A percentile compares a stretch with the other conserved stretches of the same genome.
phyloP scores from a whole-genome alignment of 306 rosid genomes.

The Sophora flavescens region DNA sequence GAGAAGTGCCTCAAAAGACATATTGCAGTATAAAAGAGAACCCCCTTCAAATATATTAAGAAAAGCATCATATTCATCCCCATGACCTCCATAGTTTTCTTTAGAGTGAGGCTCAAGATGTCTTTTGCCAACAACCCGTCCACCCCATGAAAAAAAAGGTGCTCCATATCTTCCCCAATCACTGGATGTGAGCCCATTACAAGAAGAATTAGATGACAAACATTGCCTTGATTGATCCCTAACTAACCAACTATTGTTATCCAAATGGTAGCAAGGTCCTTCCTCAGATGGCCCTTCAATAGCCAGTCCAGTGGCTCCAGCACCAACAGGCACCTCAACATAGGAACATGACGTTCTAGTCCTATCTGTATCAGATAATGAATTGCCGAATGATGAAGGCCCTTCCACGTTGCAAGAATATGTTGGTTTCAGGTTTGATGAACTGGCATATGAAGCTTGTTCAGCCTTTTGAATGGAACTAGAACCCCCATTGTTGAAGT shows the following conservation, averaged over 20 bases:
- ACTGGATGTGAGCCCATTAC: constrained; percentile 66
- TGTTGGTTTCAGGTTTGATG: constrained; percentile 65
- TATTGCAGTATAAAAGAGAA: constrained; percentile 87
- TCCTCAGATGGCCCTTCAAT: constrained; percentile 95
- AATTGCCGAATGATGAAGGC: constrained; percentile 64
- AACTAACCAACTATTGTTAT: constrained; percentile 68
- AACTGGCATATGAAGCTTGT: constrained; percentile 58
- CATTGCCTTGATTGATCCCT: constrained; percentile 77
- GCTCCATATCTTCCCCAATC: constrained; percentile 89
- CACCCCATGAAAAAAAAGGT: constrained; percentile 86
- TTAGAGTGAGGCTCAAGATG: constrained; percentile 73
- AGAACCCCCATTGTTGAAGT: constrained; percentile 62
- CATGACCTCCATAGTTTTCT: constrained; percentile 63
- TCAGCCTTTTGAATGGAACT: constrained; percentile 65
- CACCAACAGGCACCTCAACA: constrained; percentile 64
- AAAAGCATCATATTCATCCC: constrained; percentile 86
- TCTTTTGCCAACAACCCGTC: constrained; percentile 82
- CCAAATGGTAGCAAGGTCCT: constrained; percentile 75
- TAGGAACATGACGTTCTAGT: constrained; percentile 64
- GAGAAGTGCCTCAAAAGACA: constrained; percentile 96
- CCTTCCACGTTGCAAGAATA: constrained; percentile 71
- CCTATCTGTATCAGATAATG: constrained; percentile 60
- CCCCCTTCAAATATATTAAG: constrained; percentile 94
- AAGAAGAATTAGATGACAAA: constrained; percentile 70
- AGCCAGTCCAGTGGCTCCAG: constrained; percentile 68